Percentiles rank a stretch among this genome's conserved stretches.
phyloP scores from a whole-genome alignment of 805 yeast genomes.

The Candida morakotiae region DNA sequence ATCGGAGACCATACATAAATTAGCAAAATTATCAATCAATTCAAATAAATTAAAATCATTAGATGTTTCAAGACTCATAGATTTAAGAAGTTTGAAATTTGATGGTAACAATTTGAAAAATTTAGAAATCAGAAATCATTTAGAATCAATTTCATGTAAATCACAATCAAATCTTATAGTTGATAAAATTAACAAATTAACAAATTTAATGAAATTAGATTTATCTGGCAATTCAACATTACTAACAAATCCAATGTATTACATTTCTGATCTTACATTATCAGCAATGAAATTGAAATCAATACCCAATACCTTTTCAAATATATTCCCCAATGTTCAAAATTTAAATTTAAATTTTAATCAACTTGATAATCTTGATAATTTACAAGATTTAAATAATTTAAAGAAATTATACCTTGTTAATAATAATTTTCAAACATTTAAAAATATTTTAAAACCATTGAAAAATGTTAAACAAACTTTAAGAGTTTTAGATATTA shows the following conservation, averaged over 20 bases:
- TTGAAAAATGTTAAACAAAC: constrained; percentile 25
- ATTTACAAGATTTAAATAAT: constrained; percentile 27
- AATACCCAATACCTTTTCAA: constrained; percentile 35
- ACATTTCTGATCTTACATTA: constrained; percentile 37
- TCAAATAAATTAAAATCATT: constrained; percentile 31
- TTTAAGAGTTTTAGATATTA: constrained; percentile 40
- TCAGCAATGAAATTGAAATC: constrained; percentile 42
- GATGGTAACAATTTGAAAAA: constrained; percentile 39
- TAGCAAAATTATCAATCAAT: constrained; percentile 37
- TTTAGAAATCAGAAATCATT: constrained; percentile 20
- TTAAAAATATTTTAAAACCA: constrained; percentile 29
- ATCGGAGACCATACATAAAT: constrained; percentile 19
- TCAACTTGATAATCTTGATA: constrained; percentile 30
- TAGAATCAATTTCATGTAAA: constrained; percentile 43
- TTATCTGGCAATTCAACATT: constrained; percentile 36
- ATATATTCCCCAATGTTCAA: constrained; percentile 42
- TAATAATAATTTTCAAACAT: constrained; percentile 40
- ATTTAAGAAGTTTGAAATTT: constrained; percentile 39
- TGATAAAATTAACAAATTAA: constrained; percentile 15
- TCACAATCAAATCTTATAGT: constrained; percentile 22
- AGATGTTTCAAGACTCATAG: constrained; percentile 30
- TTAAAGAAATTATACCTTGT: constrained; percentile 39
- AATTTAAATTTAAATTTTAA: constrained; percentile 52
- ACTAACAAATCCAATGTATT: constrained; percentile 18
- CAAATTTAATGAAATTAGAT: constrained; percentile 30